These are phyloP conservation scores for Heliamphora pulchella DNA, from an alignment of 179 eudicot species.

Conservation along the genomic window DNA sequence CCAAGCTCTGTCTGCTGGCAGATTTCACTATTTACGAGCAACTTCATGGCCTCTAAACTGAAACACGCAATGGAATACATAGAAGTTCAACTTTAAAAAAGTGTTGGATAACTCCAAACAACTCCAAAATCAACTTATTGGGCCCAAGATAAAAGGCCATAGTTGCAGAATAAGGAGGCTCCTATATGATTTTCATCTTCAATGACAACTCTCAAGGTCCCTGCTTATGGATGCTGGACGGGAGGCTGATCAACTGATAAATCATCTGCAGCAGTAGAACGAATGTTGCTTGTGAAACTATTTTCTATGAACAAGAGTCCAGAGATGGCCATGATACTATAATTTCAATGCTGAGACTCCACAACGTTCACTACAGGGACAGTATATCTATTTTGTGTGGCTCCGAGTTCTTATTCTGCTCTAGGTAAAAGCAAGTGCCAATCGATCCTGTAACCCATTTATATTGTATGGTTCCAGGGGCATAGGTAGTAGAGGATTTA, in stretches of 20 bases:
- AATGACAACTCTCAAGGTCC: background rate
- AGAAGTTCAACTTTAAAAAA: too few species aligned
- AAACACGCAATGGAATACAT: too few species aligned
- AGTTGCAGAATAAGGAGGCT: conserved; percentile 2
- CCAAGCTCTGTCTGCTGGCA: too few species aligned
- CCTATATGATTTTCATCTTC: background rate
- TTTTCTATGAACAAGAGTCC: too few species aligned
- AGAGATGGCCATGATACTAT: background rate
- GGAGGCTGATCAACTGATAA: background rate
- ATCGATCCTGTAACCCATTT: background rate
- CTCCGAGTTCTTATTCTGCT: background rate
- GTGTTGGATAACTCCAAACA: background rate
- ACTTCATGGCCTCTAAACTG: too few species aligned
- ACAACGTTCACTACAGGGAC: background rate
- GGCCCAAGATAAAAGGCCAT: background rate
- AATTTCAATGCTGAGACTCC: background rate
- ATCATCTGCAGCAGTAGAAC: background rate
- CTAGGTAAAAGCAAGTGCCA: background rate
- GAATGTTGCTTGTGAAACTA: background rate
- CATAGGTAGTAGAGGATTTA: background rate
- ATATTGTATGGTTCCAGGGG: background rate
- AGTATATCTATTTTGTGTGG: background rate
- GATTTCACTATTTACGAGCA: too few species aligned
- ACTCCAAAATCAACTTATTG: background rate
- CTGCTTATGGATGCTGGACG: background rate